These are phyloP conservation scores for Choricystis sp. DNA, from an alignment of 139 green algal species.

Conservation along the genomic window DNA sequence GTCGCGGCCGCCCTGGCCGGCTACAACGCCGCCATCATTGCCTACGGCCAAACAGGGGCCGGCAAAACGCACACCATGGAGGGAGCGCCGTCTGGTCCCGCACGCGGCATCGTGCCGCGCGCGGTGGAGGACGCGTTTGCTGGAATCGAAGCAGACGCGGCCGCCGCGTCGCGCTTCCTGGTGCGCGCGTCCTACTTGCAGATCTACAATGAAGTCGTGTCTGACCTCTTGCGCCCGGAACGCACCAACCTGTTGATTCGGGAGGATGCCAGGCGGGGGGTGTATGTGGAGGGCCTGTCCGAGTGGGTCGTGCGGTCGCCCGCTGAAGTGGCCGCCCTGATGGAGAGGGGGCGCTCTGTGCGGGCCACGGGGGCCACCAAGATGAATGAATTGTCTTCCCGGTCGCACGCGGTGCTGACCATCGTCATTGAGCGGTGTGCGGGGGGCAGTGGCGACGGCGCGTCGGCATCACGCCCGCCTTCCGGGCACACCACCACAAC, in stretches of 20 bases:
- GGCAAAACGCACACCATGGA: conserved; percentile 91
- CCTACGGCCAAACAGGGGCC: conserved; percentile 69
- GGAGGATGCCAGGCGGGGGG: conserved; percentile 72
- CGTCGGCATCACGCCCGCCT: neutral
- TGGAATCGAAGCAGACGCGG: conserved; percentile 68
- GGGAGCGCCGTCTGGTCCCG: conserved; percentile 28
- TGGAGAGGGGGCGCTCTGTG: conserved; percentile 58
- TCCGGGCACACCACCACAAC: no score
- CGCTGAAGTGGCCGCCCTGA: conserved; percentile 69
- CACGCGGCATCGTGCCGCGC: conserved; percentile 77
- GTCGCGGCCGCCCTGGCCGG: conserved; percentile 54
- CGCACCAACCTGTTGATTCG: conserved; percentile 61
- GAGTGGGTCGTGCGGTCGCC: conserved; percentile 86
- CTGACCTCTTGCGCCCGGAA: conserved; percentile 85
- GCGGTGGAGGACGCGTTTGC: conserved; percentile 89
- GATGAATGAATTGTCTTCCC: conserved; percentile 77
- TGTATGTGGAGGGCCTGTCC: conserved; percentile 76
- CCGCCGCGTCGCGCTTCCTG: conserved; percentile 57
- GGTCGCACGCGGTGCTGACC: conserved; percentile 84
- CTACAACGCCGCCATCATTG: conserved; percentile 86
- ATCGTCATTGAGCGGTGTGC: conserved; percentile 83
- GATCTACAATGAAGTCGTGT: conserved; percentile 96
- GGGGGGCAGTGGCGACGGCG: neutral
- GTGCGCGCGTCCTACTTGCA: conserved; percentile 86
- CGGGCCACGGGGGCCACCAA: conserved; percentile 74